Conservation (phyloP, 345 rosid species). For the Hibiscus tridactylites region DNA sequence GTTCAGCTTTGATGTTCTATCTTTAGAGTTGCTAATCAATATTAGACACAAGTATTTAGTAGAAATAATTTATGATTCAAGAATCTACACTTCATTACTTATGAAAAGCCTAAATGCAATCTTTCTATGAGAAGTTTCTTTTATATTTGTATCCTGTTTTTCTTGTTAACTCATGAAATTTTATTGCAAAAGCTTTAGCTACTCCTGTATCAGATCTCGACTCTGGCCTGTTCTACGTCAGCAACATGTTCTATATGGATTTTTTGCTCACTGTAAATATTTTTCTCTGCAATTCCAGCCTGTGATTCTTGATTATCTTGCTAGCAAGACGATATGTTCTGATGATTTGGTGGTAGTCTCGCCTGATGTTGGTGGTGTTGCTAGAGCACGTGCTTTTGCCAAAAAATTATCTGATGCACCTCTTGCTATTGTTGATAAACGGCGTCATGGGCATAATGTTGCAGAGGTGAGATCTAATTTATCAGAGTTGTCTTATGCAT, state of each 20-base stretch:
- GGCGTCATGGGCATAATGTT: constrained; percentile 94
- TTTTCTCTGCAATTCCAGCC: constrained; percentile 41
- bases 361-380: constrained; percentile 98
- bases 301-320: constrained; percentile 93
- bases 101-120: constrained; percentile 5
- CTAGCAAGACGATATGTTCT: constrained; percentile 82
- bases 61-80: background rate
- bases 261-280: constrained; percentile 1
- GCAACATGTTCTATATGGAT: background rate
- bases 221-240: background rate
- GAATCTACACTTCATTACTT: background rate
- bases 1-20: background rate
- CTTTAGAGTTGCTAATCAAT: background rate
- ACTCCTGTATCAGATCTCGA: background rate
- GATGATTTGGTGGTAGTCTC: constrained; percentile 92
- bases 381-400: constrained; percentile 93
- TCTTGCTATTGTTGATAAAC: constrained; percentile 93
- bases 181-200: background rate
- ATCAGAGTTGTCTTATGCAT: background rate
- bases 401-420: constrained; percentile 96
- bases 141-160: background rate
- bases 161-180: background rate
- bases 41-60: background rate
- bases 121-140: background rate
- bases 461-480: constrained; percentile 60